Percentiles rank a stretch among this genome's conserved stretches.
phyloP scores from a whole-genome alignment of 306 rosid species.

The Psophocarpus tetragonolobus region DNA sequence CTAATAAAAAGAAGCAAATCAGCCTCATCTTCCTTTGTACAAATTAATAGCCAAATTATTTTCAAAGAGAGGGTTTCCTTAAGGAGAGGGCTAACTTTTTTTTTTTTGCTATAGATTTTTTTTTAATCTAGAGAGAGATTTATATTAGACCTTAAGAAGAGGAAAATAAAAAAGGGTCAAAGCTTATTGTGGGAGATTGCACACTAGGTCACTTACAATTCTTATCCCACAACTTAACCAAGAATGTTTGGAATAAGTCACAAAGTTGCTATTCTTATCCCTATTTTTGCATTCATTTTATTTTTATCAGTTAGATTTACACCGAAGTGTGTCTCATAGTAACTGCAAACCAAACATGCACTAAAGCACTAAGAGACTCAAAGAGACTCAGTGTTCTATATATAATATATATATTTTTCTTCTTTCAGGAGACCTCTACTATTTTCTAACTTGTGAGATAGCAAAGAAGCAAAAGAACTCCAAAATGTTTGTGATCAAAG shows the following conservation, averaged over 20 bases:
- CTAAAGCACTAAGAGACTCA: no score
- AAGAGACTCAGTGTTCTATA: no score
- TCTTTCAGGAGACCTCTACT: conserved; percentile 18
- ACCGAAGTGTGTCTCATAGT: no score
- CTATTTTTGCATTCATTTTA: no score
- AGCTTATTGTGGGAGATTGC: background rate
- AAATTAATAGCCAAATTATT: conserved; percentile 36
- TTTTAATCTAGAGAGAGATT: background rate
- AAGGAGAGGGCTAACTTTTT: conserved; percentile 66
- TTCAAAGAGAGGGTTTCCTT: conserved; percentile 13
- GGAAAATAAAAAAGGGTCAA: background rate
- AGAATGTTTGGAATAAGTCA: no score
- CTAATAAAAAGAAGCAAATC: background rate
- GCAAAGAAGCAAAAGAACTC: background rate
- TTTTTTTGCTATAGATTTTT: background rate
- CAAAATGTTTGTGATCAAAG: background rate
- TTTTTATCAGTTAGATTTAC: no score
- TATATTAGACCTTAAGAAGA: background rate
- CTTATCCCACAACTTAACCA: background rate
- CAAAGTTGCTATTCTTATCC: no score
- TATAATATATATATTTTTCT: no score
- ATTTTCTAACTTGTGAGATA: conserved; percentile 32
- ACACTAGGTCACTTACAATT: background rate
- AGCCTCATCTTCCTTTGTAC: conserved; percentile 78
- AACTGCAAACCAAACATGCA: no score